phyloP scores from a whole-genome alignment of 1,284 basidiomycete species.

The Sparassis latifolia region DNA sequence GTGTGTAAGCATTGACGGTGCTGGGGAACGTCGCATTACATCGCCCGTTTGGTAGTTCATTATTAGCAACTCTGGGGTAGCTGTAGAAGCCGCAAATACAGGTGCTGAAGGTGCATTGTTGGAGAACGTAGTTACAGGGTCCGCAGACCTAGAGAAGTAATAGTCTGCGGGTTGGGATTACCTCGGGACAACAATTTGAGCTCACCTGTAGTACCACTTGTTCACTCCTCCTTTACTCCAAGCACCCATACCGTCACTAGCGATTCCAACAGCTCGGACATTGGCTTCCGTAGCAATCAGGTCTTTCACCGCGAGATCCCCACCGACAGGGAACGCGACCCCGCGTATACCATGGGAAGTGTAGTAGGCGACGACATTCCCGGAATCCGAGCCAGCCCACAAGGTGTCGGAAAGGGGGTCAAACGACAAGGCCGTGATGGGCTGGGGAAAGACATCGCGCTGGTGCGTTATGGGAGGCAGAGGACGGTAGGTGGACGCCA shows the following conservation, averaged over 20 bases:
- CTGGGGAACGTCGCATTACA: conserved; percentile 51
- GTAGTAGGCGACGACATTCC: conserved; percentile 71
- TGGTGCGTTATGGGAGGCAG: conserved; percentile 31
- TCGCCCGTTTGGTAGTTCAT: conserved; percentile 74
- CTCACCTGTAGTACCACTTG: conserved; percentile 70
- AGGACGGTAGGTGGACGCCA: conserved; percentile 34
- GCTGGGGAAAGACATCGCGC: conserved; percentile 37
- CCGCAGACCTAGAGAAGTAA: conserved; percentile 5
- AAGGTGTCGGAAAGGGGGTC: conserved; percentile 88
- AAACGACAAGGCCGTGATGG: conserved; percentile 74
- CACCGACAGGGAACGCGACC: conserved; percentile 73
- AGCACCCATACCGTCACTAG: conserved; percentile 58
- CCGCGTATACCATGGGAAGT: conserved; percentile 61
- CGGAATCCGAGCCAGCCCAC: conserved; percentile 79
- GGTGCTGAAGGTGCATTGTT: conserved; percentile 43
- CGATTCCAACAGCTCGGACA: conserved; percentile 56
- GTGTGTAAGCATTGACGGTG: conserved; percentile 55
- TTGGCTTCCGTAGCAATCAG: conserved; percentile 71
- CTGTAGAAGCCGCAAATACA: conserved; percentile 59
- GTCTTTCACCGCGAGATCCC: conserved; percentile 59
- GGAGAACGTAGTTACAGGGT: conserved; percentile 54
- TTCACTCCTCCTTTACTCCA: conserved; percentile 81
- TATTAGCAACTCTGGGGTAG: conserved; percentile 58
- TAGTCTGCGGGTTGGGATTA: no score
- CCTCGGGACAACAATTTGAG: background rate